Evolutionary conservation across 768 basidiomycete species (phyloP).

Genomic region (Pilatotrama ljubarskyi): DNA sequence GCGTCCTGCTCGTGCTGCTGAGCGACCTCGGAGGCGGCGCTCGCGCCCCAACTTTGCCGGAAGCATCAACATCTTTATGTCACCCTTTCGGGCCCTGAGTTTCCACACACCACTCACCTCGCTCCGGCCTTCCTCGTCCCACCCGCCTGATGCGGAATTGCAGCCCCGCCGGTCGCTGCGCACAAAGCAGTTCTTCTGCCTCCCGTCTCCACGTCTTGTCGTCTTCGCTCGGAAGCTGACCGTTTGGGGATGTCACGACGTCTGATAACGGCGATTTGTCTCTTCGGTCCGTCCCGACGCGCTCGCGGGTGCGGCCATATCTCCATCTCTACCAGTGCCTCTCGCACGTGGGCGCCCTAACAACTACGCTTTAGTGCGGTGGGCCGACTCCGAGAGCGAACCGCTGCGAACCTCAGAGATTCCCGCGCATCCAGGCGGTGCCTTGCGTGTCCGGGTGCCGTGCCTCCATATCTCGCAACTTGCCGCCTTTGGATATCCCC

Average conservation of each 20-base stretch:
- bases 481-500: not conserved
- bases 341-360: not conserved
- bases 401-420: not conserved
- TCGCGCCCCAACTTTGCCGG: conserved; percentile 4
- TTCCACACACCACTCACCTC: conserved; percentile 18
- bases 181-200: not conserved
- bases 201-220: conserved; percentile 6
- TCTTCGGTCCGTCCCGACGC: conserved; percentile 1
- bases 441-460: not conserved
- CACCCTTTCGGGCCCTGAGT: conserved; percentile 17
- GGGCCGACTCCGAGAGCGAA: not conserved
- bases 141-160: conserved; percentile 10
- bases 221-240: conserved; percentile 8
- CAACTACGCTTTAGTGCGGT: not conserved
- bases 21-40: not conserved
- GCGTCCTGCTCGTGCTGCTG: not conserved
- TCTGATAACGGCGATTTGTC: conserved; percentile 6
- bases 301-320: conserved; percentile 6
- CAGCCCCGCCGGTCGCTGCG: not conserved
- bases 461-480: conserved; percentile 3
- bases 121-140: conserved; percentile 3
- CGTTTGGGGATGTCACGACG: not conserved
- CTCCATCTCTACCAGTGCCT: conserved; percentile 4
- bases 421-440: not conserved
- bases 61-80: conserved; percentile 21